Evolutionary conservation across 805 yeast genomes (phyloP).

Genomic region (Clavispora asparagi): DNA sequence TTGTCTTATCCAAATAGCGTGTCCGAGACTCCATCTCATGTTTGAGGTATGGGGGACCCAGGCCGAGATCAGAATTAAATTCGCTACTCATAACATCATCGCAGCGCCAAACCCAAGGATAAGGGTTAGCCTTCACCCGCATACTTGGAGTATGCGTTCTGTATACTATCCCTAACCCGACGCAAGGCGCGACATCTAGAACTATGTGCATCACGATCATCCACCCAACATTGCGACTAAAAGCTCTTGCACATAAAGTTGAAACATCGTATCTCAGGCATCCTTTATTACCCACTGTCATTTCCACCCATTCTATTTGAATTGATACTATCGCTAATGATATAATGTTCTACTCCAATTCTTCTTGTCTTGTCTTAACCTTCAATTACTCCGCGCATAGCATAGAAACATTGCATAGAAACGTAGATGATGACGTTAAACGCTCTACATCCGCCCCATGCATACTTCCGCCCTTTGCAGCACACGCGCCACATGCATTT

Average conservation of each 20-base stretch:
- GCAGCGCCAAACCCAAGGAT: not conserved
- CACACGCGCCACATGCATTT: not conserved
- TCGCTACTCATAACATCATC: too few species aligned
- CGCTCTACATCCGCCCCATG: not conserved
- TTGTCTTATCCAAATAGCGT: too few species aligned
- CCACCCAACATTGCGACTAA: not conserved
- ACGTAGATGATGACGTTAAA: not conserved
- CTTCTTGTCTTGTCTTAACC: too few species aligned
- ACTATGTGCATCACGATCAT: not conserved
- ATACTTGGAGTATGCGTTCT: not conserved
- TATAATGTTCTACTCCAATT: too few species aligned
- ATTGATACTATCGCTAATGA: too few species aligned
- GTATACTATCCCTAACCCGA: not conserved
- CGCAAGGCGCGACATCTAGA: not conserved
- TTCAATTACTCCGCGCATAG: too few species aligned
- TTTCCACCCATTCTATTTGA: too few species aligned
- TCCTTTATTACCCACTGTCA: too few species aligned
- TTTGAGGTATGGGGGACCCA: too few species aligned
- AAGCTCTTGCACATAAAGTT: not conserved
- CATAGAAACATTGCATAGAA: too few species aligned
- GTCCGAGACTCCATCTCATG: too few species aligned
- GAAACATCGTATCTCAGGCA: not conserved
- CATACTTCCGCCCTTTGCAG: not conserved
- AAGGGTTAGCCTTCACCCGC: not conserved
- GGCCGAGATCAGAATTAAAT: too few species aligned